phyloP scores from a whole-genome alignment of 305 asterid species.

The Fraxinus greggii region DNA sequence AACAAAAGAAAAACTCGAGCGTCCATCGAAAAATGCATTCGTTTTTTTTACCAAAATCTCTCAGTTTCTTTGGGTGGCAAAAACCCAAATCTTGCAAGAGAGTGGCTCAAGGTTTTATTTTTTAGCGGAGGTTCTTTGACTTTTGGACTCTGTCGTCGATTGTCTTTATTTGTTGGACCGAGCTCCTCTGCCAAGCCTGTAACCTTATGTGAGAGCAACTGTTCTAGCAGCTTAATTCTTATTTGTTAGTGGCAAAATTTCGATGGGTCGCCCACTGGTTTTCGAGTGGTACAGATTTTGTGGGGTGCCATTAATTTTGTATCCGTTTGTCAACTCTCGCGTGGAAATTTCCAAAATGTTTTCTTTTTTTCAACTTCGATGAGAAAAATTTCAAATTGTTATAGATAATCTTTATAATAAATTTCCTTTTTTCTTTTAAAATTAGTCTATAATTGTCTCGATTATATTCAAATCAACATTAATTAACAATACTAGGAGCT shows the following conservation, averaged over 20 bases:
- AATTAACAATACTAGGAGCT: no score
- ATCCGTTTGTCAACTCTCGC: neutral
- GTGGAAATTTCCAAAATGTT: no score
- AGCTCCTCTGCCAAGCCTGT: no score
- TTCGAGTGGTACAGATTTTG: neutral
- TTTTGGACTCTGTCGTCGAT: neutral
- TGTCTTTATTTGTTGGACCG: neutral
- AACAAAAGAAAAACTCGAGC: conserved; percentile 27
- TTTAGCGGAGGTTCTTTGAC: neutral
- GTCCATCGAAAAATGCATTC: conserved; percentile 28
- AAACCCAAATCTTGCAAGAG: neutral
- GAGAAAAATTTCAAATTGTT: no score
- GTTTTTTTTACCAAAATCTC: neutral
- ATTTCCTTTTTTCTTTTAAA: no score
- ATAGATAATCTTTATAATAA: no score
- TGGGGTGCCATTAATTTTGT: neutral
- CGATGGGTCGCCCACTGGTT: neutral
- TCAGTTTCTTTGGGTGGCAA: neutral
- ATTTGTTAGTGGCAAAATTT: neutral
- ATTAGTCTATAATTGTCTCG: no score
- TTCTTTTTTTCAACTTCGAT: no score
- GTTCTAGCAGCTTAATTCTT: no score
- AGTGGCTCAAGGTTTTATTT: neutral
- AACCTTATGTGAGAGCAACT: no score
- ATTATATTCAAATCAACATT: no score